A percentile compares a stretch with the other conserved stretches of the same genome.
Conservation (phyloP, 345 rosid genomes). For the Euphorbia peplus region DNA sequence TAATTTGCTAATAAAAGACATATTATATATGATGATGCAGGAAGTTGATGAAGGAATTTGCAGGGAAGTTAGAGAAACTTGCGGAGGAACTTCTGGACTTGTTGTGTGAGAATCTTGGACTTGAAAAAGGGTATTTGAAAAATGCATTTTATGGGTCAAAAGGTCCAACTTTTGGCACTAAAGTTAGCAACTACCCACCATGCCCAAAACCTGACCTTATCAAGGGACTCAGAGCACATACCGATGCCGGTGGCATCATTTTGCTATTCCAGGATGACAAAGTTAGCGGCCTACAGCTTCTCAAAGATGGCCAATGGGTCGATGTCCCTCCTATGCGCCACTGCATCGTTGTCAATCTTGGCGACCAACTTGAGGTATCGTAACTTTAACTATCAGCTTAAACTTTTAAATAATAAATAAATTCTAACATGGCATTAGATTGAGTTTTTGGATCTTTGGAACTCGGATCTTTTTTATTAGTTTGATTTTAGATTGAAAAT, state of each 20-base stretch:
- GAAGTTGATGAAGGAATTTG: slow-evolving; percentile 72
- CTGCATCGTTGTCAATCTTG: slow-evolving; percentile 87
- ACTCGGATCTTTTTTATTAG: too few species aligned
- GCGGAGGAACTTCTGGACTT: slow-evolving; percentile 78
- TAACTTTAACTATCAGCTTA: too few species aligned
- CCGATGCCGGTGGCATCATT: slow-evolving; percentile 99
- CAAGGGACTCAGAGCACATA: slow-evolving; percentile 92
- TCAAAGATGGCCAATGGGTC: slow-evolving; percentile 81
- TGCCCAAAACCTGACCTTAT: slow-evolving; percentile 85
- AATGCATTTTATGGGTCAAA: slow-evolving; percentile 59
- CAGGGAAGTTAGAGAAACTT: slow-evolving; percentile 59
- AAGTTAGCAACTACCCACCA: slow-evolving; percentile 96
- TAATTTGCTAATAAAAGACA: not conserved
- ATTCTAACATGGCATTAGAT: too few species aligned
- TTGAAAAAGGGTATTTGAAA: slow-evolving; percentile 73
- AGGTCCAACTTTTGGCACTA: slow-evolving; percentile 84
- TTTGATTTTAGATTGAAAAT: not conserved
- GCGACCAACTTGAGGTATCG: slow-evolving; percentile 86
- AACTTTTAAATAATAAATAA: too few species aligned
- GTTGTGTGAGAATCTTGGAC: slow-evolving; percentile 80
- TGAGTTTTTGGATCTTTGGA: too few species aligned
- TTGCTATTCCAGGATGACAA: slow-evolving; percentile 80
- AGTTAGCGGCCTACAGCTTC: slow-evolving; percentile 93
- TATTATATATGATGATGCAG: slow-evolving; percentile 45
- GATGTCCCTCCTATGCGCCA: slow-evolving; percentile 69